Conservation (phyloP, 1,139 yeast species). For the Taiozyma sp. region DNA sequence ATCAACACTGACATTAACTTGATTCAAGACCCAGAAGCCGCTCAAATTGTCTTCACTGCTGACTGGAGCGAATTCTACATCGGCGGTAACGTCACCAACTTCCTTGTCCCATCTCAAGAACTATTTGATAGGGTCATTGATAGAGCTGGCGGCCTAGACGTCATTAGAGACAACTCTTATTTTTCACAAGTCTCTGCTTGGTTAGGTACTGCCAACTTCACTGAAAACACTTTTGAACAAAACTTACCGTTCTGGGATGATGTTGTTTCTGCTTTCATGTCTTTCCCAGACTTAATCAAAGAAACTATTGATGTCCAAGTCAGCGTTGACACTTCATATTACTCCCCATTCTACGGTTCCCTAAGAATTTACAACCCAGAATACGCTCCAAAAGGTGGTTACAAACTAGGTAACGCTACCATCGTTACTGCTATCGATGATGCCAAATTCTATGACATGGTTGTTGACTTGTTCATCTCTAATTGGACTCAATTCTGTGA, state of each 20-base stretch:
- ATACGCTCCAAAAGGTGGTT: slow-evolving; percentile 29
- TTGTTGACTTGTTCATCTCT: slow-evolving; percentile 29
- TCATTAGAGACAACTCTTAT: slow-evolving; percentile 26
- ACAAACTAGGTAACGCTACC: slow-evolving; percentile 33
- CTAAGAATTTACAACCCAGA: slow-evolving; percentile 33
- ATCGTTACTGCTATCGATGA: slow-evolving; percentile 29
- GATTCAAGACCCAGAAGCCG: slow-evolving; percentile 41
- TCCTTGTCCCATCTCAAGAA: slow-evolving; percentile 34
- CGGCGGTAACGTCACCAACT: slow-evolving; percentile 39
- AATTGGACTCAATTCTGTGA: slow-evolving; percentile 35
- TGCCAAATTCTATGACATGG: slow-evolving; percentile 26
- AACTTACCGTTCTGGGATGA: slow-evolving; percentile 39
- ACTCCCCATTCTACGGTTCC: slow-evolving; percentile 38
- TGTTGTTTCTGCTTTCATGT: slow-evolving; percentile 33
- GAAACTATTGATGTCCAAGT: slow-evolving; percentile 27
- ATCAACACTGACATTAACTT: slow-evolving; percentile 38
- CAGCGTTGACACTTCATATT: slow-evolving; percentile 35
- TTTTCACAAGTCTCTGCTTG: slow-evolving; percentile 25
- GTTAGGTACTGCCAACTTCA: slow-evolving; percentile 32
- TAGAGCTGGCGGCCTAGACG: slow-evolving; percentile 30
- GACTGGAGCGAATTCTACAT: slow-evolving; percentile 33
- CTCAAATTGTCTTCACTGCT: slow-evolving; percentile 37
- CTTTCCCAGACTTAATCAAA: slow-evolving; percentile 30
- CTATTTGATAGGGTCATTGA: slow-evolving; percentile 31
- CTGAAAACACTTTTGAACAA: slow-evolving; percentile 27